These are phyloP conservation scores for Artemisia tridentata DNA, from an alignment of 129 eudicot genomes.

Conservation along the genomic window DNA sequence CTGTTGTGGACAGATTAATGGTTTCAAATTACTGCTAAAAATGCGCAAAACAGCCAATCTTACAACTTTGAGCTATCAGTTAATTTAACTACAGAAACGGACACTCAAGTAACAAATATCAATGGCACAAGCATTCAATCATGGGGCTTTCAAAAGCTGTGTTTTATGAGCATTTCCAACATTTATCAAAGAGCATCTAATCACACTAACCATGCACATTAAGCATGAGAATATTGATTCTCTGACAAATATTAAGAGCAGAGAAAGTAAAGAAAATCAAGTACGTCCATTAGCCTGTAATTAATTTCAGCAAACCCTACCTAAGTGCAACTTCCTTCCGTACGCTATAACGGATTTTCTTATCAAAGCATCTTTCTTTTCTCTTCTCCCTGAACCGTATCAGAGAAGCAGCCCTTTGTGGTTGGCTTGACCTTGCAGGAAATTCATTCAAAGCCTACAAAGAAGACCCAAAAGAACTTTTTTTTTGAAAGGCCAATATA, in stretches of 20 bases:
- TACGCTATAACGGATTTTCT: conserved; percentile 88
- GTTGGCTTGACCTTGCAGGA: conserved; percentile 73
- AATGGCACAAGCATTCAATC: background rate
- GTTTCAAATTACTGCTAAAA: no score
- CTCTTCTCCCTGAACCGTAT: conserved; percentile 91
- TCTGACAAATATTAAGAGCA: conserved; percentile 8
- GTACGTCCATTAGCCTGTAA: background rate
- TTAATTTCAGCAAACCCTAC: conserved; percentile 26
- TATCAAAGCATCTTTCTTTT: conserved; percentile 91
- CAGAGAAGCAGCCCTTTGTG: conserved; percentile 92
- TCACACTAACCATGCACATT: conserved; percentile 13
- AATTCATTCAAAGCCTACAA: conserved; percentile 55
- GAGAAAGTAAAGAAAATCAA: background rate
- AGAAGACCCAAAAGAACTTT: conserved; percentile 2
- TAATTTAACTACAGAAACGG: no score
- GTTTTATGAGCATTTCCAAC: background rate
- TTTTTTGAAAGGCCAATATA: no score
- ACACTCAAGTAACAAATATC: no score
- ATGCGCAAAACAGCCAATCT: no score
- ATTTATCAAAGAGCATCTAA: background rate
- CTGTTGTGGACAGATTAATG: no score
- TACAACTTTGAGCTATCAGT: no score
- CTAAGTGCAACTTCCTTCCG: conserved; percentile 96
- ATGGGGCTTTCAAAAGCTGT: background rate
- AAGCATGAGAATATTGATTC: background rate